Evolutionary conservation across 2,329 filamentous ascomycete genomes (phyloP), one percentile per base, ranked within the genome.

Genomic region (Davidsoniella neocaledoniae): DNA sequence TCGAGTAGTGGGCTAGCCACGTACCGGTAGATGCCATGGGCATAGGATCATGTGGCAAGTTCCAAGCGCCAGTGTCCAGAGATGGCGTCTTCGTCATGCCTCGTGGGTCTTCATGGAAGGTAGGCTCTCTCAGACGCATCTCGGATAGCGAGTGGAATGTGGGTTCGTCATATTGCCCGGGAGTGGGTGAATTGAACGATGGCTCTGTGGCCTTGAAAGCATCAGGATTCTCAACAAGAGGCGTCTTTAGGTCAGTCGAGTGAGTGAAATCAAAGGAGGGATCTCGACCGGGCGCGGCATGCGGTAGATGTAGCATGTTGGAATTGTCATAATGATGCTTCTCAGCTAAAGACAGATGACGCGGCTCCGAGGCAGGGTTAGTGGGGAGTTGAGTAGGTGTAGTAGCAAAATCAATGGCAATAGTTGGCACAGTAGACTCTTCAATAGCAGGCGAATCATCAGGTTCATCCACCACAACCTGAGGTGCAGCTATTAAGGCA

Each of bases 51-150:
- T 33, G 29, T 33, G 29, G 29, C 12, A 33, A 33, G 29, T 10
- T 38, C 44, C 44, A 46, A 25, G 44, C 23, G 5, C 37, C 43
- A 41, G 37, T n/a, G 41, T 50, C 49, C 16, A 50, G 41, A 10
- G 37, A 46, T 38, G 49, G 49, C 6, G 49, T 50, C 42, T 41
- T 45, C n/a, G 39, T 43, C 26, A 23, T 40, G 29, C 29, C 38
- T 46, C 23, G 26, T 16, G 19, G 21, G 36, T 50, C 41, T 12
- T 26, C 39, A n/a, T 50, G 42, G 17, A 45, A 45, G 37, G 44
- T 43, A 36, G 41, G 48, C 42, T 45, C 41, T 4, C 10, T 40
- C n/a, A 40, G 19, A 16, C 19, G 29, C 7, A 29, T 10, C 12
- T 44, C 39, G 3, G 33, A n/a, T 8, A 19, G 36, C 10, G 33